Conservation (phyloP, 352 stramenopile species). For the Phytophthora citrophthora region DNA sequence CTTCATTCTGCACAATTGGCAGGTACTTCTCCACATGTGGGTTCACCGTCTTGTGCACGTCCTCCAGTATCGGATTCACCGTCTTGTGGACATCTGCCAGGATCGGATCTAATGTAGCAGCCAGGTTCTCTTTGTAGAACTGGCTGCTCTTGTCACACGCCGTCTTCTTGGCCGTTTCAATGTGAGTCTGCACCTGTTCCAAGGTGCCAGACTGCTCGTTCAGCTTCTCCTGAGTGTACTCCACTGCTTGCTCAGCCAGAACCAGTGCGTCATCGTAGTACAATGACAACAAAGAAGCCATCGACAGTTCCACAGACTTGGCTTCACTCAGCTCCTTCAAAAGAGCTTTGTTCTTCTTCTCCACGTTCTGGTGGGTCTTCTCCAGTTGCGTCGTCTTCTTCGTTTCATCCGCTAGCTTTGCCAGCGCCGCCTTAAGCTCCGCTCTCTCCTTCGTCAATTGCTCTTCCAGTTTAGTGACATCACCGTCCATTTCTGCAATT, state of each 20-base stretch:
- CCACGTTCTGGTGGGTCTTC: slow-evolving; percentile 26
- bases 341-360: slow-evolving; percentile 73
- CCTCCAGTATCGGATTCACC: slow-evolving; percentile 61
- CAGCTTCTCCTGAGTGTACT: slow-evolving; percentile 49
- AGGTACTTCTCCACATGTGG: slow-evolving; percentile 67
- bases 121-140: slow-evolving; percentile 76
- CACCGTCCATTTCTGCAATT: not conserved
- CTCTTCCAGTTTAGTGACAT: slow-evolving; percentile 35
- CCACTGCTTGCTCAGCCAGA: slow-evolving; percentile 45
- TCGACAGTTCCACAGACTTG: slow-evolving; percentile 60
- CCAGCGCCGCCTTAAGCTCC: slow-evolving; percentile 44
- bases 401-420: slow-evolving; percentile 41
- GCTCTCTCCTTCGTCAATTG: slow-evolving; percentile 28
- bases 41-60: slow-evolving; percentile 53
- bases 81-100: slow-evolving; percentile 58
- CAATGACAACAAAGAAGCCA: slow-evolving; percentile 70
- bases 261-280: slow-evolving; percentile 86
- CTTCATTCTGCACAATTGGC: slow-evolving; percentile 58
- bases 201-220: slow-evolving; percentile 52
- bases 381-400: slow-evolving; percentile 36
- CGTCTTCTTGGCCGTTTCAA: slow-evolving; percentile 57
- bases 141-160: slow-evolving; percentile 51
- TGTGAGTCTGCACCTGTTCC: slow-evolving; percentile 53
- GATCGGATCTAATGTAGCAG: slow-evolving; percentile 70
- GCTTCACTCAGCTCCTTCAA: slow-evolving; percentile 54